Percentiles rank a stretch among this genome's conserved stretches.
Conservation (phyloP, 2,329 filamentous ascomycete species). For the Fusarium secorum region DNA sequence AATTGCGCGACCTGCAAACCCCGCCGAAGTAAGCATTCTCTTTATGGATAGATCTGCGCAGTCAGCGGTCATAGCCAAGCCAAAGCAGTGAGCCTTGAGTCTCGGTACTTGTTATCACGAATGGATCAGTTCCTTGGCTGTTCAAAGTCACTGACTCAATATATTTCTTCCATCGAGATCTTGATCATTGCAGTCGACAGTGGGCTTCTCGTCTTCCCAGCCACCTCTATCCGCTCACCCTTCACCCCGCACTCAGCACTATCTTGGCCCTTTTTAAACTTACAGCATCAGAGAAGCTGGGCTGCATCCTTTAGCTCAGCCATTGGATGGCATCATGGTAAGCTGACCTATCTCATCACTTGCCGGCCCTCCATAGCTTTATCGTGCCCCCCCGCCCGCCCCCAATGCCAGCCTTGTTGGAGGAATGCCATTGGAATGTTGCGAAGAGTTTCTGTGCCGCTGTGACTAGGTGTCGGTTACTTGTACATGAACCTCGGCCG, state of each 20-base stretch:
- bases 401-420: constrained; percentile 26
- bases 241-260: constrained; percentile 23
- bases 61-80: not conserved
- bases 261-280: constrained; percentile 17
- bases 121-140: not conserved
- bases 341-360: constrained; percentile 19
- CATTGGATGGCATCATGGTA: constrained; percentile 28
- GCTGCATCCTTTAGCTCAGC: constrained; percentile 18
- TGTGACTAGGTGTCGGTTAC: not conserved
- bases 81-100: not conserved
- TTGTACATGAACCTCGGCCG: constrained; percentile 32
- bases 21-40: not conserved
- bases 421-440: constrained; percentile 16
- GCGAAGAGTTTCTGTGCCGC: constrained; percentile 22
- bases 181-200: not conserved
- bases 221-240: not conserved
- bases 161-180: constrained; percentile 8
- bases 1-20: not conserved
- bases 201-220: constrained; percentile 17
- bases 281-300: constrained; percentile 23
- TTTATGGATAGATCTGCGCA: constrained; percentile 8
- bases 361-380: constrained; percentile 27
- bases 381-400: constrained; percentile 29
- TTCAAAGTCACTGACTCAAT: not conserved
- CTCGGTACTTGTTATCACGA: not conserved